A percentile compares a stretch with the other conserved stretches of the same genome.
Evolutionary conservation across 2,329 filamentous ascomycete species (phyloP).

Genomic region (Aspergillus melleus): DNA sequence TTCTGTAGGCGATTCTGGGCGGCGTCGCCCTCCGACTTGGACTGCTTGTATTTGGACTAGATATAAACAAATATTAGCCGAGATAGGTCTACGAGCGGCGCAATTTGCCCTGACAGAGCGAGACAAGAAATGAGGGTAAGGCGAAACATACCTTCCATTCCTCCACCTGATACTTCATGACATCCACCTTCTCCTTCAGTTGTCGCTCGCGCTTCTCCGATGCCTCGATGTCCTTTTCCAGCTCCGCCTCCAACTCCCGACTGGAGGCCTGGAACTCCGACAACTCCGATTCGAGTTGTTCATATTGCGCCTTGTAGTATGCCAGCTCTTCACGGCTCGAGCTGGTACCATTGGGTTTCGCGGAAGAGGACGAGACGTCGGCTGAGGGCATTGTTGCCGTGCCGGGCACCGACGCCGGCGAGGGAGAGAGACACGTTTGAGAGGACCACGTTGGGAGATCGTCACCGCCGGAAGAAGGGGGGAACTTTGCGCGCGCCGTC

Average conservation of each 20-base stretch:
- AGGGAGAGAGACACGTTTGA: conserved; percentile 18
- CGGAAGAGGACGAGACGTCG: conserved; percentile 36
- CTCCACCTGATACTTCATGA: conserved; percentile 82
- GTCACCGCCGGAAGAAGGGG: conserved; percentile 10
- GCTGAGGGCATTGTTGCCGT: conserved; percentile 39
- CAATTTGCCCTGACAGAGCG: too few species aligned
- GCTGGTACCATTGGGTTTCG: conserved; percentile 40
- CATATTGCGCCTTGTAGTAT: conserved; percentile 97
- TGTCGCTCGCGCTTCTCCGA: conserved; percentile 89
- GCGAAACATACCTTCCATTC: conserved; percentile 82
- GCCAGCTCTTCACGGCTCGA: conserved; percentile 71
- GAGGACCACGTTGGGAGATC: conserved; percentile 18
- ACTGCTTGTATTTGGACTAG: conserved; percentile 93
- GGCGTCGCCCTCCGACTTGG: conserved; percentile 80
- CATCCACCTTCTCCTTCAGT: conserved; percentile 83
- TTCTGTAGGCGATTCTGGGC: conserved; percentile 89
- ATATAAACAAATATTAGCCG: conserved; percentile 9
- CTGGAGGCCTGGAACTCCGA: conserved; percentile 92
- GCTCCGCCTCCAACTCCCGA: conserved; percentile 87
- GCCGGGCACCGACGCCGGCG: conserved; percentile 18
- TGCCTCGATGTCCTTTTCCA: conserved; percentile 94
- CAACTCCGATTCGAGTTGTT: conserved; percentile 85
- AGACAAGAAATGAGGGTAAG: background rate
- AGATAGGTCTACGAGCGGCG: too few species aligned
- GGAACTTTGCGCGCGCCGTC: conserved; percentile 3